A percentile compares a stretch with the other conserved stretches of the same genome.
phyloP scores from a whole-genome alignment of 2,329 filamentous ascomycete genomes.

The Penicillium sp. region DNA sequence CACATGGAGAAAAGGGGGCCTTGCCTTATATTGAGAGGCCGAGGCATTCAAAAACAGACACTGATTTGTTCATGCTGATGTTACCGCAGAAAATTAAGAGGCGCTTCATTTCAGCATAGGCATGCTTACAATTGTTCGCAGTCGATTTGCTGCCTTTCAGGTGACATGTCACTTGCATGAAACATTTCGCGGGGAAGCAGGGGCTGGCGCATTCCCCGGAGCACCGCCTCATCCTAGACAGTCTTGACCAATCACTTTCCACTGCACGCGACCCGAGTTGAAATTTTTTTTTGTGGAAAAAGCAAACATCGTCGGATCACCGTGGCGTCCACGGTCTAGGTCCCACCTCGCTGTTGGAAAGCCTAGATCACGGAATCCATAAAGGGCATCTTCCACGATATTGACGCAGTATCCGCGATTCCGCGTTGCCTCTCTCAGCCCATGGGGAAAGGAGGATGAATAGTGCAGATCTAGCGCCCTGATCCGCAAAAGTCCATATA shows the following conservation, averaged over 20 bases:
- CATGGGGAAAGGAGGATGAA: background rate
- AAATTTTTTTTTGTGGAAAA: too few relatives aligned
- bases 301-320: constrained; percentile 12
- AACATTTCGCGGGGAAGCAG: constrained; percentile 6
- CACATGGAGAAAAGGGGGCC: background rate
- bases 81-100: background rate
- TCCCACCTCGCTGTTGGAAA: background rate
- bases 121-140: background rate
- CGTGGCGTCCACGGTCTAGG: constrained; percentile 1
- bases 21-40: background rate
- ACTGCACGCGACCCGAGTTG: constrained; percentile 4
- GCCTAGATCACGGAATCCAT: background rate
- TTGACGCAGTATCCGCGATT: constrained; percentile 10
- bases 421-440: background rate
- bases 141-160: background rate
- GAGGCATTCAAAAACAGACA: background rate
- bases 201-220: background rate
- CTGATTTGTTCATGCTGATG: background rate
- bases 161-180: background rate
- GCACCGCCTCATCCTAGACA: constrained; percentile 12
- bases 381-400: background rate
- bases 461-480: constrained; percentile 1
- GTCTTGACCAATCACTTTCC: constrained; percentile 8
- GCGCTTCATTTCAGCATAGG: background rate
- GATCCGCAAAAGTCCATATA: background rate